phyloP scores from a whole-genome alignment of 2,329 filamentous ascomycete genomes.

The Hypocrella siamensis region DNA sequence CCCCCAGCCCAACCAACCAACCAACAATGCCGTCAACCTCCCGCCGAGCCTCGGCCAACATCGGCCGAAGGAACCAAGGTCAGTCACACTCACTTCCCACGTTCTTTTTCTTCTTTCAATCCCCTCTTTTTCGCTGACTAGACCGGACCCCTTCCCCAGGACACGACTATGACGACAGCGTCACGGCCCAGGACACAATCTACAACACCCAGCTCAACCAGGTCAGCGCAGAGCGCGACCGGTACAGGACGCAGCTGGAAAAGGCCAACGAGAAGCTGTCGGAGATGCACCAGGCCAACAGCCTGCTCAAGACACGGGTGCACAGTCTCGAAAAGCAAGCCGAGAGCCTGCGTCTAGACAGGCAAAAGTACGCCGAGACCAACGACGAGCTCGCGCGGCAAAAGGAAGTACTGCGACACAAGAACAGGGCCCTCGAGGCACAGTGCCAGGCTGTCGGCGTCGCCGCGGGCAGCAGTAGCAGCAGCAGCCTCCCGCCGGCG shows the following conservation, averaged over 20 bases:
- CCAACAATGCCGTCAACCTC: slow-evolving; percentile 4
- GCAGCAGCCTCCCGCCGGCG: neutral
- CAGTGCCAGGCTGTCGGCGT: slow-evolving; percentile 11
- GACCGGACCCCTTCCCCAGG: neutral
- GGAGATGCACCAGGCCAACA: slow-evolving; percentile 8
- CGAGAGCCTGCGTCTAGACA: neutral
- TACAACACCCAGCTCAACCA: slow-evolving; percentile 11
- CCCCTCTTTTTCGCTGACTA: slow-evolving; percentile 1
- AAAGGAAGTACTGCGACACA: slow-evolving; percentile 12
- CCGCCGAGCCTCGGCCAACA: slow-evolving; percentile 7
- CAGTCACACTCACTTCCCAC: slow-evolving; percentile 1
- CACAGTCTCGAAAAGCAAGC: slow-evolving; percentile 1
- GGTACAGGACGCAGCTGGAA: slow-evolving; percentile 12
- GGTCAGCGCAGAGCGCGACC: slow-evolving; percentile 8
- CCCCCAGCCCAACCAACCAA: neutral
- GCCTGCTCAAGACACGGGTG: slow-evolving; percentile 7
- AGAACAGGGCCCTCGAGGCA: slow-evolving; percentile 14
- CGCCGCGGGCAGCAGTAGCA: neutral
- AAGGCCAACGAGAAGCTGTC: slow-evolving; percentile 14
- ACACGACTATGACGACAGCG: slow-evolving; percentile 6
- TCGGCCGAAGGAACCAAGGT: slow-evolving; percentile 6
- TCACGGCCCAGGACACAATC: slow-evolving; percentile 6
- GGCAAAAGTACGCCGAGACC: slow-evolving; percentile 7
- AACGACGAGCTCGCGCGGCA: slow-evolving; percentile 5
- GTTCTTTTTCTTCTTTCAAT: neutral